Base-by-base conservation (phyloP, 306 rosid species). In the Trifolium pratense region DNA sequence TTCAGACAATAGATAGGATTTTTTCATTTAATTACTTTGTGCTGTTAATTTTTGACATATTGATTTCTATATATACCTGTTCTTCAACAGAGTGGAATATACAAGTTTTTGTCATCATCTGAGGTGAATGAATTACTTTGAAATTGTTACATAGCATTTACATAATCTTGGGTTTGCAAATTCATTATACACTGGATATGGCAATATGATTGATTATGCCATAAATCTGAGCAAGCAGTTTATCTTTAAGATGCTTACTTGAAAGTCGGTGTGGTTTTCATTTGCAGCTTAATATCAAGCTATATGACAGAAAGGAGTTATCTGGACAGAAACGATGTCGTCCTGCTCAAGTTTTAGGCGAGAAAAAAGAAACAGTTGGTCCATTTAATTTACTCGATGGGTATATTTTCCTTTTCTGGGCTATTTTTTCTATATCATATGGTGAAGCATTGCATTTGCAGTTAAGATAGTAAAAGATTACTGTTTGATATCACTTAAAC, bases 61-160 rank as follows among this genome's bases (percentile, higher is more conserved):
- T 67, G 73, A 79, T 63, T 70, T 67, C 13, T 66, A 17, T 23
- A 23, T 58, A 70, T 53, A 25, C 9, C 76, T 70, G 16, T 72
- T 77, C 23, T 46, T 82, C 75, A 79, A 78, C 96, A 89, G 98
- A 91, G 98, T 86, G 93, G 92, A 71, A 87, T 93, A 82, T 93
- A 93, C 89, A 82, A 91, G 84, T 91, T 91, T 80, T 75, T 89
- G 84, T 87, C 91, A 52, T 86, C 90, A 34, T 89, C 96, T n/a
- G 83, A 93, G 92, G 98, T 91, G 75, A 85, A 70, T 78, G 29
- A 25, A 25, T 29, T 37, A 71, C 51, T 84, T 26, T 21, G 36
- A 66, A 34, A 55, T 74, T 83, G 55, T 48, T 73, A 42, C 18
- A 43, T 59, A 48, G 12, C 59, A 58, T 78, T 66, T 56, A 12